Evolutionary conservation across 1,139 yeast species (phyloP), one percentile per base, ranked within the genome.

Genomic region (Taphrina deformans): DNA sequence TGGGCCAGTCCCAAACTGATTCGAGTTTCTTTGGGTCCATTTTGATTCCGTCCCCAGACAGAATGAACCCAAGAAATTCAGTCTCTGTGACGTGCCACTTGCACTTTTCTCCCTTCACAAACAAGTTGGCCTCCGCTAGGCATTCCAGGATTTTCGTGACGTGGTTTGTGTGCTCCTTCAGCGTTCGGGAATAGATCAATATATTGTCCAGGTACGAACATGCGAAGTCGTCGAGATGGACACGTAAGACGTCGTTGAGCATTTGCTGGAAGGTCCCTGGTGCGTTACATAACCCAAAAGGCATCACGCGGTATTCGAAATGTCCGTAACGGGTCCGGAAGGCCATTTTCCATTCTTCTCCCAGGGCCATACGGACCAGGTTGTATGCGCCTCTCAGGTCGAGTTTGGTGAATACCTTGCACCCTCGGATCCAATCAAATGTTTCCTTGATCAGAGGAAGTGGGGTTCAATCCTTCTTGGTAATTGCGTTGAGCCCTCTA

Each of bases 181-280:
- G 9, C 4, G 35, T 2, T 10, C 12, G 35, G 2, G 35, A 69
- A 55, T 67, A 72, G 12, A 73, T 69, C 23, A 74, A 41, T n/a
- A 75, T 69, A 63, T 74, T 75, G 62, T 73, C 77, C n/a, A 74
- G 60, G 65, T 74, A 74, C 2, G 69, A 71, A 6, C 60, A 53
- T 7, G 69, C 71, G 62, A 68, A 71, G n/a, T 40, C 35, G 40
- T 58, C 46, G 1, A 66, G 56, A 31, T 63, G 40, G 6, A 61
- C 67, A 41, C 67, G 38, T 31, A 69, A 60, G 6, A 69, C 21
- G 12, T 62, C 60, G 48, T 70, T 68, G 70, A 70, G 69, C 66
- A 44, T 2, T 38, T 69, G 26, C 58, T 68, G 72, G 12, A 71
- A 70, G 5, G 72, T 68, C 1, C 71, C 71, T 1, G 72, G 72